A percentile compares a stretch with the other conserved stretches of the same genome.
phyloP scores from a whole-genome alignment of 352 stramenopile species.

The Phytopythium vexans region DNA sequence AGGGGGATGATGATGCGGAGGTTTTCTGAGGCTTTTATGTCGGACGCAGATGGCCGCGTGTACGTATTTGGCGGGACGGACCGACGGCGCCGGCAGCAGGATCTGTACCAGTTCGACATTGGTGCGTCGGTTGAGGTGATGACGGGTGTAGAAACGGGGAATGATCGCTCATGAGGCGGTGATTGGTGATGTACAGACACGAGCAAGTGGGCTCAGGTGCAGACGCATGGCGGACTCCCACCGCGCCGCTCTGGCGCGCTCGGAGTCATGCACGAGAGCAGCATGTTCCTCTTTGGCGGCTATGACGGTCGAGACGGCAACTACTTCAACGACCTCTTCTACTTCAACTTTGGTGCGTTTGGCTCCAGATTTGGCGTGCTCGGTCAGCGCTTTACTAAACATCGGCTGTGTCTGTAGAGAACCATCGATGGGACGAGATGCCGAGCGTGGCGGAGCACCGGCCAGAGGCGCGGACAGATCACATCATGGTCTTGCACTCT shows the following conservation, averaged over 20 bases:
- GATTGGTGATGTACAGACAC: conserved; percentile 17
- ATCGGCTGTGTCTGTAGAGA: conserved; percentile 13
- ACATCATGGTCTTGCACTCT: conserved; percentile 84
- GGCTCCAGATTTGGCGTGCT: not conserved
- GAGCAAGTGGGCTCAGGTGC: conserved; percentile 70
- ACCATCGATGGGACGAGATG: conserved; percentile 75
- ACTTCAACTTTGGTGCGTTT: conserved; percentile 76
- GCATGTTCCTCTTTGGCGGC: conserved; percentile 90
- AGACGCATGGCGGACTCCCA: conserved; percentile 58
- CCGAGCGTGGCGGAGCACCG: conserved; percentile 52
- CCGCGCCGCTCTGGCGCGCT: conserved; percentile 72
- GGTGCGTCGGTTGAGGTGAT: conserved; percentile 17
- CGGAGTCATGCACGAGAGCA: conserved; percentile 73
- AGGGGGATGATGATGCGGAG: conserved; percentile 3
- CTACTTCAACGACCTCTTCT: conserved; percentile 89
- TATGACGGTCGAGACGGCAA: conserved; percentile 88
- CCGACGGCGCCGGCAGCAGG: conserved; percentile 69
- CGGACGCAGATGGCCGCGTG: conserved; percentile 45
- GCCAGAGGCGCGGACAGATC: conserved; percentile 77
- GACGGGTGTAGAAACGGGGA: not conserved
- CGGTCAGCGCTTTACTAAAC: not conserved
- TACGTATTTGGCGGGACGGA: conserved; percentile 89
- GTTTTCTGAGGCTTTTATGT: conserved; percentile 3
- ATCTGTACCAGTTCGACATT: conserved; percentile 85
- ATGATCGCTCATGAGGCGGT: not conserved